Evolutionary conservation across 805 yeast genomes (phyloP).

Genomic region (Ogataea nakhonphanomensis): DNA sequence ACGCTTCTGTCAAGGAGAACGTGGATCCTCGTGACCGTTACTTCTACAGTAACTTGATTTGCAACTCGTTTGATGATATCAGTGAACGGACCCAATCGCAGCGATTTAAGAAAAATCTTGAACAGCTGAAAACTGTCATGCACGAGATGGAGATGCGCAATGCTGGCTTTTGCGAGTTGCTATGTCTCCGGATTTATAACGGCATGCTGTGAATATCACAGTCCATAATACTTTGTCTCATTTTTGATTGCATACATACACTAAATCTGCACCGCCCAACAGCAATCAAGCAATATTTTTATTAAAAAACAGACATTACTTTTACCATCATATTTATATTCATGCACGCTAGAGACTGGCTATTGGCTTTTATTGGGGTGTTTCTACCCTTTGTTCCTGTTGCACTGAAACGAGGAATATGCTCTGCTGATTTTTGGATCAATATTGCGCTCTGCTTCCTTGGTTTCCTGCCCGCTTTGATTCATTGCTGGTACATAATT

Average conservation of each 20-base stretch:
- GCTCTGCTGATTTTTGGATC: conserved; percentile 56
- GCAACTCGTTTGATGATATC: conserved; percentile 16
- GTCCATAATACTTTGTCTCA: not conserved
- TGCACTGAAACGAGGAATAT: conserved; percentile 59
- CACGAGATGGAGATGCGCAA: conserved; percentile 17
- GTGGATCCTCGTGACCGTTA: conserved; percentile 16
- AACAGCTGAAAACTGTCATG: conserved; percentile 16
- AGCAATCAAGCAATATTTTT: conserved; percentile 3
- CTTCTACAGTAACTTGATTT: conserved; percentile 15
- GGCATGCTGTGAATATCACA: conserved; percentile 13
- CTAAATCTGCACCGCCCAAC: conserved; percentile 1
- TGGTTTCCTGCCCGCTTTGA: conserved; percentile 73
- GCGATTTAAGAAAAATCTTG: conserved; percentile 15
- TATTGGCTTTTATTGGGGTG: conserved; percentile 62
- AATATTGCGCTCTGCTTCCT: conserved; percentile 65
- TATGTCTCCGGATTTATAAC: conserved; percentile 16
- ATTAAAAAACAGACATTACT: not conserved
- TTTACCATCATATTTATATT: not conserved
- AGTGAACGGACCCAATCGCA: conserved; percentile 14
- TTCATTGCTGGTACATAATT: conserved; percentile 77
- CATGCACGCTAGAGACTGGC: conserved; percentile 45
- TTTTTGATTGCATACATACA: no score
- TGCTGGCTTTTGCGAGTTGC: conserved; percentile 19
- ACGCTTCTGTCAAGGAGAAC: conserved; percentile 14
- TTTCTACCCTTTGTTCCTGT: conserved; percentile 75